A percentile compares a stretch with the other conserved stretches of the same genome.
These are phyloP conservation scores for Triticum aestivum DNA, from an alignment of 176 grass and related monocot genomes.

Conservation along the genomic window IWGSC_CS_RefSeq_v2.1 NC_057812.1:552262142-552262641, in stretches of 20 bases:
- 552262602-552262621: constrained; percentile 73
- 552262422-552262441: constrained; percentile 27
- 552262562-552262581: constrained; percentile 55
- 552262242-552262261: constrained; percentile 12
- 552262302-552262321: constrained; percentile 44
- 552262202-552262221: too few relatives aligned
- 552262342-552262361: constrained; percentile 88
- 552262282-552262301: constrained; percentile 74
- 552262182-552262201: too few relatives aligned
- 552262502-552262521: constrained; percentile 55
- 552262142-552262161: too few relatives aligned
- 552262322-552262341: constrained; percentile 52
- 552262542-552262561: constrained; percentile 26
- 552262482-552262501: constrained; percentile 80
- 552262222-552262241: too few relatives aligned
- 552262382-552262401: constrained; percentile 63
- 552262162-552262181: too few relatives aligned
- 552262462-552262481: constrained; percentile 69
- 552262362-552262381: constrained; percentile 64
- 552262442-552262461: constrained; percentile 35
- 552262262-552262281: constrained; percentile 78
- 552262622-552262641: constrained; percentile 36
- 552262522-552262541: constrained; percentile 42
- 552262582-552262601: constrained; percentile 66
- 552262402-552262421: constrained; percentile 67